Evolutionary conservation across 495 filamentous ascomycete genomes (phyloP), one percentile per base, ranked within the genome.

Genomic region (Lepraria neglecta): DNA sequence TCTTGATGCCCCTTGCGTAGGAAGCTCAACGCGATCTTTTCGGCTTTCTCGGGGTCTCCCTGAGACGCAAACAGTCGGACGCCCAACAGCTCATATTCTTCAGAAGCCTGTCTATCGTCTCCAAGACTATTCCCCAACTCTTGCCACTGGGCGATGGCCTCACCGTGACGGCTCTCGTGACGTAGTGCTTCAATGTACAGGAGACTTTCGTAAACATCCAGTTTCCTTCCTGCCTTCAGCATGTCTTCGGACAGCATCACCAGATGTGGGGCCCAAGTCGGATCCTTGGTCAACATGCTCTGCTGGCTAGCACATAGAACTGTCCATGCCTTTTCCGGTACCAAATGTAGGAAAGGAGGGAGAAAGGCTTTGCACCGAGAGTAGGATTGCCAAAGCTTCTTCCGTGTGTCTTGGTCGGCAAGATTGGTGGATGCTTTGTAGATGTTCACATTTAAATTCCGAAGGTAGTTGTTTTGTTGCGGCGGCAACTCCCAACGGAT

Each of bases 101-200:
- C 76, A 30, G 74, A 61, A 40, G 77, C 72, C 46, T 82, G 77
- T 45, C 79, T 77, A 31, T 76, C 76, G 21, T 80, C 70, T 11
- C 79, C 81, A 31, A 87, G 73, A 1, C 76, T 77, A 6, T 70
- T 67, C 46, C 79, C 78, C 38, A 80, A 77, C 58, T 79, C 77
- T 71, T 87, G 78, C 86, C 87, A 90, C 17, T 83, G 73, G 43
- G 82, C 77, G 42, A 89, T 73, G 7, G 88, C 87, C 63, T 81
- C 72, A 2, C 75, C 76, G 48, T 78, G 74, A 64, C 81, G 80
- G 4, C 84, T 86, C 12, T 77, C 78, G 33, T 82, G 70, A 56
- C 87, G 84, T 38, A 85, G 72, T 58, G 84, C 80, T 60, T 87
- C 82, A 45, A 90, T 82, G 52, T 83, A 84, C 9, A 85, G 73